Evolutionary conservation across 352 stramenopile species (phyloP), one percentile per base, ranked within the genome.

Genomic region (Phytophthora chlamydospora): DNA sequence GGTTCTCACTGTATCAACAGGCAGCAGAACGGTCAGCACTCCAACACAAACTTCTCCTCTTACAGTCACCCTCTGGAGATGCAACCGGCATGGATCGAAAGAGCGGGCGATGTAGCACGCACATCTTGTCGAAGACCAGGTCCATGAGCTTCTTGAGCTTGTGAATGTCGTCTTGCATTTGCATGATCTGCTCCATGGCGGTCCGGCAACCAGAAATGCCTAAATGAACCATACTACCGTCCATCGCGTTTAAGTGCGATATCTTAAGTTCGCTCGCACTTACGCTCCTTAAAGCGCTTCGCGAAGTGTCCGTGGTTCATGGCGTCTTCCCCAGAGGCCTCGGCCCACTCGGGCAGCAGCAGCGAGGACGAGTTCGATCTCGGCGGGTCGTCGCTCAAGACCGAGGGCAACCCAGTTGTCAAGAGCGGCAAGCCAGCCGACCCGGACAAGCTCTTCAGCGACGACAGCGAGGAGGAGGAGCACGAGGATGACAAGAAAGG

Each of bases 61-160:
- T 14, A 35, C 13, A 40, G 24, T 13, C 1, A n/a, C 13, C 1
- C 3, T 16, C n/a, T 31, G 27, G 29, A 8, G 11, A 31, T 24
- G n/a, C 12, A 50, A 55, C 27, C 10, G 8, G 19, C 36, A 16
- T 14, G 35, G 33, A 42, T 43, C 24, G 4, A 17, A 44, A 40
- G 27, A n/a, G 13, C 19, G 52, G 8, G 9, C 0, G n/a, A 13
- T 32, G 46, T 1, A 36, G 4, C 16, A 66, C 68, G 38, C 62
- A 95, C 86, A 95, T 91, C 57, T 90, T 91, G 34, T 93, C 84
- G 41, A 95, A 95, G 7, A 93, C 81, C 44, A 63, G 71, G 75
- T 95, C 85, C 79, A 95, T 93, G 78, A 95, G 87, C 82, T 95
- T 95, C 78, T 93, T 92, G 72, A 95, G 85, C 83, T 93, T 93